Base-by-base conservation (phyloP, 768 basidiomycete genomes). In the Dendrothele bispora region DNA sequence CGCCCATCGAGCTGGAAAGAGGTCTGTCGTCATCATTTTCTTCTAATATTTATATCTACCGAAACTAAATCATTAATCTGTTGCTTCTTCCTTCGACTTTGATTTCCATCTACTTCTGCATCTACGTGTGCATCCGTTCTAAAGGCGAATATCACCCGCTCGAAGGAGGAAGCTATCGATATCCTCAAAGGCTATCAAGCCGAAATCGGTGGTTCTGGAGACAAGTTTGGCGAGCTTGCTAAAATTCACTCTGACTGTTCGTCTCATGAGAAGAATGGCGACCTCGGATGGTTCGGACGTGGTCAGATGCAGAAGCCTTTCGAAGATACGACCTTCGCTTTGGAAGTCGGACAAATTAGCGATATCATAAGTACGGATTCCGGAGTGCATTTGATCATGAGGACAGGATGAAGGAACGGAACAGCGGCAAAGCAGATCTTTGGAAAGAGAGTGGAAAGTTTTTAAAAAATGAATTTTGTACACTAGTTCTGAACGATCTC, bases 301-400 rank as follows among this genome's bases (percentile, higher is more conserved):
- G 88, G 86, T 1, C 87, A 91, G 72, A 99, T 99, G 97, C 97
- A 99, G 70, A 93, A 91, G 69, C 86, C 92, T 28, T 99, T 99
- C 60, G 95, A 98, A 69, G 92, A 95, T 25, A 88, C 91, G 26
- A 73, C 90, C 10, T 95, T 78, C 65, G 79, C 69, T 2, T 73
- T 94, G 53, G 61, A 82, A 39, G 78, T 86, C 18, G 89, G 84
- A 7, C 67, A 88, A 68, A 84, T 94, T 61, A 91, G 89, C 65
- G 86, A 82, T 24, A 70, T 93, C 38, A 80, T 98, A 61, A 82
- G 80, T 58, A 88, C 95, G 38, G 95, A 98, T 55, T 95, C 92
- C 56, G 97, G 97, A 17, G 92, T 98, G 18, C 97, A 99, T 66
- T 60, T 98, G 55, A 88, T 99, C 60, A 70, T 95, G 68, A 80